These are phyloP conservation scores for Puccinia triticina DNA, from an alignment of 1,284 basidiomycete genomes.

Conservation along the genomic window DNA sequence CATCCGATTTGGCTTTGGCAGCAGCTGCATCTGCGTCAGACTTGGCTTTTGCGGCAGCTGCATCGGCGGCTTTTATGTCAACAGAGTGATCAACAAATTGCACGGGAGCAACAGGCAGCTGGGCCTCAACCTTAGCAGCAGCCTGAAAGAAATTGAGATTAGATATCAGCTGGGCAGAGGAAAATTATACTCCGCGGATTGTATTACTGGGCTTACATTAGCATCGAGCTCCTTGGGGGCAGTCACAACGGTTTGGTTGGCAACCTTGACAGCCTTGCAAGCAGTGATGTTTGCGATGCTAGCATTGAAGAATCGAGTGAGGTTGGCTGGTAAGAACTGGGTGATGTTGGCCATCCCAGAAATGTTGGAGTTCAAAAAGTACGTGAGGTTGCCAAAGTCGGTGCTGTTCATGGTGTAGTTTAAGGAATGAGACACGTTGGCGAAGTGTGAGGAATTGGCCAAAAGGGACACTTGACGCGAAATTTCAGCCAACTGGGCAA, in stretches of 20 bases:
- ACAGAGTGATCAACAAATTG: not conserved
- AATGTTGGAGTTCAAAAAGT: conserved; percentile 1
- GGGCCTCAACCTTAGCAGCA: not conserved
- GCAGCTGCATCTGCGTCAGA: not conserved
- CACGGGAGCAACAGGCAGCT: not conserved
- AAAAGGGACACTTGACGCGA: not conserved
- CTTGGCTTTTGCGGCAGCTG: conserved; percentile 15
- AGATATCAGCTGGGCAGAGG: not conserved
- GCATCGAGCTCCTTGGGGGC: not conserved
- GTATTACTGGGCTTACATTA: not conserved
- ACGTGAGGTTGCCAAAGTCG: not conserved
- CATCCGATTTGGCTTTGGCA: not conserved
- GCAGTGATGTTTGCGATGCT: not conserved
- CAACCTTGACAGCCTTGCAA: not conserved
- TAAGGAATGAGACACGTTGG: not conserved
- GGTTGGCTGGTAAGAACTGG: conserved; percentile 13
- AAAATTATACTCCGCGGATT: too few relatives aligned
- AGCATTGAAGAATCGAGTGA: conserved; percentile 6
- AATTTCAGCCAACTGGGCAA: not conserved
- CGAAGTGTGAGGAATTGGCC: conserved; percentile 11
- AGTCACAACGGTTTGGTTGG: not conserved
- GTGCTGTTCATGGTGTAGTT: not conserved
- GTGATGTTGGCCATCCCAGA: conserved; percentile 13
- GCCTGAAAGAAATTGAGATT: not conserved
- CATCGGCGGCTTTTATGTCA: not conserved